These are phyloP conservation scores for Phytophthora chlamydospora DNA, from an alignment of 352 stramenopile species.

Conservation along the genomic window DNA sequence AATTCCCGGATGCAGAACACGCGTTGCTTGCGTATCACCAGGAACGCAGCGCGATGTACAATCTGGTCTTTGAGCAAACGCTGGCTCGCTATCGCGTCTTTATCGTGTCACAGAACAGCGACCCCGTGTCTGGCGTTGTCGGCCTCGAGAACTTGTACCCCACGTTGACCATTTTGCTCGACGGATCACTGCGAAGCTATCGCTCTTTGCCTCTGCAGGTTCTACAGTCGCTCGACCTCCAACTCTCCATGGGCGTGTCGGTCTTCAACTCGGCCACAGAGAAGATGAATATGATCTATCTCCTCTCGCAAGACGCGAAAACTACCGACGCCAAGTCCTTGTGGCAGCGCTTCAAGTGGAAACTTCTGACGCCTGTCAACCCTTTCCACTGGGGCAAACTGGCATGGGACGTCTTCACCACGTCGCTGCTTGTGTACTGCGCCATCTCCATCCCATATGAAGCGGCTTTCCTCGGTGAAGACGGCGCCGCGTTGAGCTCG, in stretches of 20 bases:
- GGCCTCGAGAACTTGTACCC: conserved; percentile 76
- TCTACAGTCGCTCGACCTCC: conserved; percentile 65
- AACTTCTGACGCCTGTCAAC: conserved; percentile 45
- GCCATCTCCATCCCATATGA: conserved; percentile 69
- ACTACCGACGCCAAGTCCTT: conserved; percentile 3
- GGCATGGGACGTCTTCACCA: conserved; percentile 59
- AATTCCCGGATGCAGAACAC: conserved; percentile 76
- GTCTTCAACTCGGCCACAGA: conserved; percentile 78
- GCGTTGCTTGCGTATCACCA: conserved; percentile 66
- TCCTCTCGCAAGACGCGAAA: conserved; percentile 50
- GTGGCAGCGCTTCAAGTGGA: conserved; percentile 37
- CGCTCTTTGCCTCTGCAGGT: conserved; percentile 63
- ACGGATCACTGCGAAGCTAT: conserved; percentile 67
- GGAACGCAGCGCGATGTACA: conserved; percentile 64
- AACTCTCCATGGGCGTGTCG: conserved; percentile 77
- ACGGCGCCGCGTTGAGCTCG: conserved; percentile 25
- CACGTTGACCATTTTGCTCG: conserved; percentile 67
- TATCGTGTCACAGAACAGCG: conserved; percentile 58
- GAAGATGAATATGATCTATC: conserved; percentile 71
- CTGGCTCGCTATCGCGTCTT: conserved; percentile 71
- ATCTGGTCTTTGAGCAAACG: conserved; percentile 74
- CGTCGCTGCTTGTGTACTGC: conserved; percentile 54
- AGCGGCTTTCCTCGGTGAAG: conserved; percentile 56
- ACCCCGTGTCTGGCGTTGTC: conserved; percentile 56
- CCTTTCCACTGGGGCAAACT: conserved; percentile 57